Percentiles rank a stretch among this genome's conserved stretches.
phyloP scores from a whole-genome alignment of 495 filamentous ascomycete species.

The Letharia columbiana region DNA sequence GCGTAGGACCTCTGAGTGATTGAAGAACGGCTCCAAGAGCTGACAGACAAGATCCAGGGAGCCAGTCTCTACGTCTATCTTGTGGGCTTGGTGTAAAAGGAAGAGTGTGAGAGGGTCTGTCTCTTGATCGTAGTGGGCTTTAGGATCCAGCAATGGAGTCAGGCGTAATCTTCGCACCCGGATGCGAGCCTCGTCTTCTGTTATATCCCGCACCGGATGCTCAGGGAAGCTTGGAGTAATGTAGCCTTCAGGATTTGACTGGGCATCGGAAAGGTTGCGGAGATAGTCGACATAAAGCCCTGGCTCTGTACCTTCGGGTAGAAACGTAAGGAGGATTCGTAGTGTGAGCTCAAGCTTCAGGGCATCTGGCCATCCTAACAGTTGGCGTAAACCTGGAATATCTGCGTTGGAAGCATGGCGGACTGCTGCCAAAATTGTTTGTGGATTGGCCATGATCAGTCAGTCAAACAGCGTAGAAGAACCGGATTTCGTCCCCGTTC shows the following conservation, averaged over 20 bases:
- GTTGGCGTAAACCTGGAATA: conserved; percentile 50
- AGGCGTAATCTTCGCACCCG: conserved; percentile 63
- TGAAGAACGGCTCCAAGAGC: conserved; percentile 66
- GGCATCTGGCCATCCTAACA: conserved; percentile 50
- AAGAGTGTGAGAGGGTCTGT: conserved; percentile 57
- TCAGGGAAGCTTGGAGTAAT: neutral
- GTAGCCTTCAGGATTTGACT: neutral
- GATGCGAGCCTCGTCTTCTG: conserved; percentile 56
- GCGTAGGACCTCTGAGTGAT: conserved; percentile 54
- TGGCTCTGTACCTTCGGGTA: conserved; percentile 69
- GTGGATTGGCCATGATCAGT: conserved; percentile 10
- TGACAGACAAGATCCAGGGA: conserved; percentile 62
- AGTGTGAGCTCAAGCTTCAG: conserved; percentile 61
- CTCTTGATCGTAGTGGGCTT: conserved; percentile 33
- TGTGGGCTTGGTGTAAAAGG: conserved; percentile 64
- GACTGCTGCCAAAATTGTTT: conserved; percentile 42
- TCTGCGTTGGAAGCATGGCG: conserved; percentile 44
- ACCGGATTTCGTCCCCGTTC: neutral
- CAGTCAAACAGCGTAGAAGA: neutral
- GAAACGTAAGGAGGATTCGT: conserved; percentile 73
- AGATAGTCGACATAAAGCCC: conserved; percentile 54
- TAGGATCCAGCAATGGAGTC: conserved; percentile 47
- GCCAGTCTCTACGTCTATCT: conserved; percentile 71
- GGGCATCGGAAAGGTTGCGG: conserved; percentile 34
- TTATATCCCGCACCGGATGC: conserved; percentile 34